Percentiles rank a stretch among this genome's conserved stretches.
phyloP scores from a whole-genome alignment of 2,329 filamentous ascomycete species.

The Didymella glomerata region DNA sequence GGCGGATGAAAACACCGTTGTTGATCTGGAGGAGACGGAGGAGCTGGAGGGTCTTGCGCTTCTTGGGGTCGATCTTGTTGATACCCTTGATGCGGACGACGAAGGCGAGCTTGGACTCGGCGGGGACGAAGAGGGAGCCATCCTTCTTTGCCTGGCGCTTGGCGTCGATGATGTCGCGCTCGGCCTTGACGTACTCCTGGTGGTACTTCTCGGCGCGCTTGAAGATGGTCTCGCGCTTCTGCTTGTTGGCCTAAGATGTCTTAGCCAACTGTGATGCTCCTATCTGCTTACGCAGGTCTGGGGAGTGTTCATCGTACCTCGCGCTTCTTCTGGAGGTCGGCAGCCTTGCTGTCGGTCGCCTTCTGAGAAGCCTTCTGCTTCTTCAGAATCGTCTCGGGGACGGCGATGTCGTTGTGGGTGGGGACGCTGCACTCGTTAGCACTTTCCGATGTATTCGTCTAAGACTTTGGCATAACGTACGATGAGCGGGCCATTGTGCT shows the following conservation, averaged over 20 bases:
- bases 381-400: slow-evolving; percentile 99
- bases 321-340: slow-evolving; percentile 87
- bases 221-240: slow-evolving; percentile 99
- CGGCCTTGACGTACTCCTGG: slow-evolving; percentile 97
- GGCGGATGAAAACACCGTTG: slow-evolving; percentile 97
- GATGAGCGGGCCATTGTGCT: slow-evolving; percentile 50
- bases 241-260: slow-evolving; percentile 85
- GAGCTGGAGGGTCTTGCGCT: slow-evolving; percentile 99
- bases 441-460: not conserved
- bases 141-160: slow-evolving; percentile 87
- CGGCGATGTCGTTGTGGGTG: slow-evolving; percentile 93
- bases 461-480: slow-evolving; percentile 29
- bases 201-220: slow-evolving; percentile 99
- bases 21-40: slow-evolving; percentile 99
- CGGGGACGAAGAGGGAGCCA: slow-evolving; percentile 93
- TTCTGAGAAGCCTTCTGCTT: slow-evolving; percentile 99
- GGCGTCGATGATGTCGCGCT: slow-evolving; percentile 97
- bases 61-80: slow-evolving; percentile 99
- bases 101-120: slow-evolving; percentile 97
- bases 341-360: slow-evolving; percentile 86
- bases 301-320: slow-evolving; percentile 77
- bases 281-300: slow-evolving; percentile 48
- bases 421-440: slow-evolving; percentile 68
- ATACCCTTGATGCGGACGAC: slow-evolving; percentile 99
- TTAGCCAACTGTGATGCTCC: slow-evolving; percentile 52